A percentile compares a stretch with the other conserved stretches of the same genome.
Evolutionary conservation across 495 filamentous ascomycete species (phyloP).

Genomic region (Lichina pygmaea): DNA sequence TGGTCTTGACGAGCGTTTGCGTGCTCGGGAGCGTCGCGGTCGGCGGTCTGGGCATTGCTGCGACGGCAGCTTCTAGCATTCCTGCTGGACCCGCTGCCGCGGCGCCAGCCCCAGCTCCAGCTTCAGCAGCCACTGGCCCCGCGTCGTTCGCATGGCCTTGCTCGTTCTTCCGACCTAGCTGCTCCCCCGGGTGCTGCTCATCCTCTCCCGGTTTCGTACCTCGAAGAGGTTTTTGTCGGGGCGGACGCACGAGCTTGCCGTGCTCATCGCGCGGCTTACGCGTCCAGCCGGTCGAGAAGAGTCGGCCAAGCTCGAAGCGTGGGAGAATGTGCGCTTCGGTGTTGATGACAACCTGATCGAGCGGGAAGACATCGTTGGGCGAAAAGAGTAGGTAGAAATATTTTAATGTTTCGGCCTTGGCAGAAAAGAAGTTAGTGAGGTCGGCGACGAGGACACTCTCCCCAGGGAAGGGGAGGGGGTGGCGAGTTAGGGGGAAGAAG

Average conservation of each 20-base stretch:
- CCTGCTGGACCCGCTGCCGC: too few relatives aligned
- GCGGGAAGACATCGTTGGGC: conserved; percentile 50
- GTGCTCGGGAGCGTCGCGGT: too few relatives aligned
- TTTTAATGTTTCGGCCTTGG: conserved; percentile 80
- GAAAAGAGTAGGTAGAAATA: conserved; percentile 94
- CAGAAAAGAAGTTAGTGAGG: neutral
- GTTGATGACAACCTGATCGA: conserved; percentile 74
- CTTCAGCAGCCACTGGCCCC: too few relatives aligned
- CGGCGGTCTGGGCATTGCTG: too few relatives aligned
- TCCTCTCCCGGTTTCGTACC: too few relatives aligned
- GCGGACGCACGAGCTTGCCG: neutral
- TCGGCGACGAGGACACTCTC: neutral
- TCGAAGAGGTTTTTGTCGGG: neutral
- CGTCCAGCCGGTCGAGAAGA: conserved; percentile 73
- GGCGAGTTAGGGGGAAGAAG: too few relatives aligned
- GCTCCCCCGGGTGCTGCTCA: too few relatives aligned
- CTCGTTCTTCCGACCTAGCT: too few relatives aligned
- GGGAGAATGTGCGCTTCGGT: conserved; percentile 89
- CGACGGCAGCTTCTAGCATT: too few relatives aligned
- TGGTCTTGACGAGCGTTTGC: too few relatives aligned
- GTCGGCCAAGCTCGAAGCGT: conserved; percentile 47
- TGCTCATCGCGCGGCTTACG: conserved; percentile 25
- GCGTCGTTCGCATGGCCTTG: too few relatives aligned
- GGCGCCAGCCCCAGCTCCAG: too few relatives aligned
- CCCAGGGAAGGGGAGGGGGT: neutral